These are phyloP conservation scores for Phyllosticta capitalensis DNA, from an alignment of 2,329 filamentous ascomycete species.

Conservation along the genomic window DNA sequence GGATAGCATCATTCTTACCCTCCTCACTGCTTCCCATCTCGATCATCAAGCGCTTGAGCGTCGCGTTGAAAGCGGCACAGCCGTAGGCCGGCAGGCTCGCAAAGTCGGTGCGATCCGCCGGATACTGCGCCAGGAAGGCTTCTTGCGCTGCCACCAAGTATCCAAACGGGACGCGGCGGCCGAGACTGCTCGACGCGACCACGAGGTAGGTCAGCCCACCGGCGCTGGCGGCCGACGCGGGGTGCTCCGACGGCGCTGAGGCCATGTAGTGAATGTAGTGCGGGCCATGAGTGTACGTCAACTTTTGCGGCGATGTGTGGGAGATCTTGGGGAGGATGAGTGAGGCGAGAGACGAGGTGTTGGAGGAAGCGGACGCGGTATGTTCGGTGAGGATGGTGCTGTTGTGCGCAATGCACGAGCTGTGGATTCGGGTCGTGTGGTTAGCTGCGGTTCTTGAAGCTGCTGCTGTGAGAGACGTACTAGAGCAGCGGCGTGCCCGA, in stretches of 20 bases:
- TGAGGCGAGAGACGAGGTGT: slow-evolving; percentile 79
- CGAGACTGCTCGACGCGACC: slow-evolving; percentile 69
- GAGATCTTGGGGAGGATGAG: slow-evolving; percentile 92
- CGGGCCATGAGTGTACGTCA: slow-evolving; percentile 86
- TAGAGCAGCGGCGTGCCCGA: slow-evolving; percentile 30
- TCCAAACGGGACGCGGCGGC: slow-evolving; percentile 83
- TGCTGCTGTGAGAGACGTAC: slow-evolving; percentile 16
- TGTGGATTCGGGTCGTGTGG: slow-evolving; percentile 28
- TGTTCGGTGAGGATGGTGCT: slow-evolving; percentile 90
- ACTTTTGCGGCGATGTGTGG: slow-evolving; percentile 70
- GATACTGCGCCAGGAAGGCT: slow-evolving; percentile 68
- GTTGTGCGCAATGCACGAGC: slow-evolving; percentile 88
- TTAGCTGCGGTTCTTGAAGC: slow-evolving; percentile 12
- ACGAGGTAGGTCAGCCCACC: slow-evolving; percentile 88
- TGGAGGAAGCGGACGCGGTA: slow-evolving; percentile 72
- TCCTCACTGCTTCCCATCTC: slow-evolving; percentile 72
- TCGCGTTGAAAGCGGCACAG: slow-evolving; percentile 74
- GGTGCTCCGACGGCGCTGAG: slow-evolving; percentile 63
- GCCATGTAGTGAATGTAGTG: slow-evolving; percentile 95
- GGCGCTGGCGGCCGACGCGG: slow-evolving; percentile 44
- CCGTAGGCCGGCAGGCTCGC: slow-evolving; percentile 77
- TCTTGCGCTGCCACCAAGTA: slow-evolving; percentile 86
- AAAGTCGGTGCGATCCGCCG: slow-evolving; percentile 60
- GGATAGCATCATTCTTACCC: slow-evolving; percentile 70
- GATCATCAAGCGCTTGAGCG: slow-evolving; percentile 68